Conservation (phyloP, 2,329 filamentous ascomycete species). For the Alternaria atra region DNA sequence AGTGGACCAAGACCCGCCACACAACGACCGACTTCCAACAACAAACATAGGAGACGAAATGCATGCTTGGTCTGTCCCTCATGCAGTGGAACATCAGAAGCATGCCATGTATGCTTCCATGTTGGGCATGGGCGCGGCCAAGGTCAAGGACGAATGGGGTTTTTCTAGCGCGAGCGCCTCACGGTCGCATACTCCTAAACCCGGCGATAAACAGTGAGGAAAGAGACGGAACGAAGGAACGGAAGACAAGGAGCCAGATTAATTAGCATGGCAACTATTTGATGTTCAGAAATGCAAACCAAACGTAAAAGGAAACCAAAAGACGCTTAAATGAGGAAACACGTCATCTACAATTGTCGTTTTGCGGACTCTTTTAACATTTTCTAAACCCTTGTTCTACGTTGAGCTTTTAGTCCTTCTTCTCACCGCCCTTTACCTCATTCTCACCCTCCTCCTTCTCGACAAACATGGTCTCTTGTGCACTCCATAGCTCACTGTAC, state of each 20-base stretch:
- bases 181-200: background rate
- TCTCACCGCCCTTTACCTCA: background rate
- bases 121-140: background rate
- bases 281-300: no score
- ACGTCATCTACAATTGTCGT: background rate
- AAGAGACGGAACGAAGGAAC: no score
- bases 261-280: background rate
- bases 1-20: background rate
- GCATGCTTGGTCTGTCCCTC: background rate
- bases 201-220: background rate
- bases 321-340: background rate
- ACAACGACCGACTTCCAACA: background rate
- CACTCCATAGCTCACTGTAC: slow-evolving; percentile 91
- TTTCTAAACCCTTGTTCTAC: background rate
- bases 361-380: no score
- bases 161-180: slow-evolving; percentile 5
- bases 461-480: slow-evolving; percentile 49
- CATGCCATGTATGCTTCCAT: slow-evolving; percentile 1
- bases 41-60: background rate
- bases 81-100: slow-evolving; percentile 6
- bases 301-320: no score
- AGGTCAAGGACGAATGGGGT: slow-evolving; percentile 3
- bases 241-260: background rate
- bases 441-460: slow-evolving; percentile 20
- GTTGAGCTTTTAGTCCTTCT: background rate